Base-by-base conservation (phyloP, 106 monocot species). In the Chionographis japonica region DNA sequence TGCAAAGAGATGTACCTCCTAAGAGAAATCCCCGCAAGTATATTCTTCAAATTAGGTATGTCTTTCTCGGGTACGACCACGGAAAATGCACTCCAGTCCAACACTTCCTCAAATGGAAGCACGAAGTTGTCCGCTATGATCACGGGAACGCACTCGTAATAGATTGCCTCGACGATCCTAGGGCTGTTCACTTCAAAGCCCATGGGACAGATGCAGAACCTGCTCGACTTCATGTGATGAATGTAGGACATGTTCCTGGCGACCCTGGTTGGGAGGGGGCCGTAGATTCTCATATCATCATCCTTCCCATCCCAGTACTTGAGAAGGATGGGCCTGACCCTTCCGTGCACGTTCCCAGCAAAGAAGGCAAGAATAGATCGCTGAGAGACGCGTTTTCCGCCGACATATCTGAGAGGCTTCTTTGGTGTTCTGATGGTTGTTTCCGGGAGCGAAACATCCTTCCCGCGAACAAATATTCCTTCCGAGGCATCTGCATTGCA, bases 151-250 rank as follows among this genome's bases (percentile, higher is more conserved):
- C 97, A 97, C 35, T 86, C 92, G 14, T 86, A 84, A 60, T 92
- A 89, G 17, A 97, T 83, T 6, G 97, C 92, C 75, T 97, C 97
- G n/a, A 92, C 89, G 9, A 97, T 89, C 65, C 92, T 82, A 0
- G 97, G 97, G 58, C 97, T 97, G 76, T 97, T 97, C 4, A 97
- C 89, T 70, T 92, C 92, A 41, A 78, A 97, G 4, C 97, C 92
- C 92, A 86, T 89, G 0, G 97, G 97, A 68, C 97, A 97, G 40
- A 97, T 75, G 76, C 97, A 97, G 58, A 78, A 97, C 68, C 81
- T 89, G 77, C 92, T 97, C 2, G 84, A 74, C 71, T 86, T 92
- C 92, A 97, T 92, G 75, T 89, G 92, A 20, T 87, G 61, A 20
- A 83, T 55, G 66, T 97, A 97, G 11, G 81, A 79, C 89, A 89